Percentiles rank a stretch among this genome's conserved stretches.
Evolutionary conservation across 2,329 filamentous ascomycete species (phyloP).

Genomic region (Claviceps sp.): DNA sequence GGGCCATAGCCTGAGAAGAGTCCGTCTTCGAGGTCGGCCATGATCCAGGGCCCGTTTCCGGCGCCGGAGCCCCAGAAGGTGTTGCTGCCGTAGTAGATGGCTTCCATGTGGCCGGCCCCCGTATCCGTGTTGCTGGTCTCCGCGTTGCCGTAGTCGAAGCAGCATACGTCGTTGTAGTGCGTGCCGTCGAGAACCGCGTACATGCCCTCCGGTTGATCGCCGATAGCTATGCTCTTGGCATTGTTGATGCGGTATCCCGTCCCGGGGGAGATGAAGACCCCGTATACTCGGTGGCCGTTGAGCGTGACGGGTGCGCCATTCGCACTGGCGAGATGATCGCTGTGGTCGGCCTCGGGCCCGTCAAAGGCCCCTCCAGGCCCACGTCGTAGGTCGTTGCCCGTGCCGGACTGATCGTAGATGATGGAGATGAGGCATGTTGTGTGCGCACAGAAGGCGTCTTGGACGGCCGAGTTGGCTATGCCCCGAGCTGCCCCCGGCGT

Average conservation of each 20-base stretch:
- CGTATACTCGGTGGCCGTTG: constrained; percentile 48
- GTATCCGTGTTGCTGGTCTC: constrained; percentile 38
- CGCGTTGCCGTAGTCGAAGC: constrained; percentile 45
- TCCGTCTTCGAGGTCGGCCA: constrained; percentile 57
- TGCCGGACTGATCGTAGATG: constrained; percentile 54
- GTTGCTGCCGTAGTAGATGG: constrained; percentile 49
- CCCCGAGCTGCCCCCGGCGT: constrained; percentile 27
- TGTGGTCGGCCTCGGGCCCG: constrained; percentile 42
- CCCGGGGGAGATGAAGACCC: constrained; percentile 47
- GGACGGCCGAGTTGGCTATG: constrained; percentile 45
- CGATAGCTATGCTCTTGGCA: constrained; percentile 36
- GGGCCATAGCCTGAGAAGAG: constrained; percentile 42
- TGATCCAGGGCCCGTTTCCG: constrained; percentile 51
- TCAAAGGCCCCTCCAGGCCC: constrained; percentile 41
- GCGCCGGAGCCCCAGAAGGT: constrained; percentile 40
- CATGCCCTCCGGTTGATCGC: constrained; percentile 44
- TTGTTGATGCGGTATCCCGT: constrained; percentile 50
- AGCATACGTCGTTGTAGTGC: constrained; percentile 44
- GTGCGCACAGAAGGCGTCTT: constrained; percentile 46
- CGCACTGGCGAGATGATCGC: constrained; percentile 46
- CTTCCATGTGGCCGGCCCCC: constrained; percentile 55
- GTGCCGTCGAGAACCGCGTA: constrained; percentile 47
- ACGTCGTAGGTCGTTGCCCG: constrained; percentile 47
- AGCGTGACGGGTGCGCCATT: constrained; percentile 47
- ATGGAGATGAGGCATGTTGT: constrained; percentile 51